Evolutionary conservation across 2,329 filamentous ascomycete genomes (phyloP), one percentile per base, ranked within the genome.

Genomic region (Byssoonygena ceratinophila): DNA sequence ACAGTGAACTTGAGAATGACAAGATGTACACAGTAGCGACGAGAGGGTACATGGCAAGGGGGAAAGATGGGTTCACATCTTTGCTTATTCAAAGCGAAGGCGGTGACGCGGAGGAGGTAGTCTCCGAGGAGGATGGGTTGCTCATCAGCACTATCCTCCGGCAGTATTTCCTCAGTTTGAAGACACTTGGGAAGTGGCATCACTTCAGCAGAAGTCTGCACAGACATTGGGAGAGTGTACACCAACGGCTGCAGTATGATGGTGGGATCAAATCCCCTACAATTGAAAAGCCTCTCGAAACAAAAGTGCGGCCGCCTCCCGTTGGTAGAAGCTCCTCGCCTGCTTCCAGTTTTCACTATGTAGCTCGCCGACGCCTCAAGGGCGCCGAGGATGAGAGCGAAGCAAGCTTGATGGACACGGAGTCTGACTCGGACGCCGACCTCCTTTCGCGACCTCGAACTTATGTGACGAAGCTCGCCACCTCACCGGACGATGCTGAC

Each of bases 101-200:
- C 23, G 88, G 88, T 14, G 71, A 77, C 2, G 85, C 83, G 1
- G 82, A 88, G 59, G 86, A 90, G 63, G 71, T 95, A 14, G 83
- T 95, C 4, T 82, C 81, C 27, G 88, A 94, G 62, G 89, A 96
- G 64, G 90, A 86, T 59, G 90, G 89, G 2, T 82, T 94, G 14
- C 75, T 95, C 52, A 87, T 95, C 60, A 89, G 85, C 46, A 87
- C 85, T 63, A 83, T 96, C 66, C 75, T 96, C 18, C 81, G 89
- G 11, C 89, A 95, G 65, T 95, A 94, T 68, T 95, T 95, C 68
- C 84, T 94, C 77, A 85, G 83, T 5, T 75, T 94, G 40, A 86
- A 87, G 52, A 84, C 90, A 0, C 71, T 94, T 23, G 86, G 87
- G 16, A 80, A 81, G 61, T 95, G 89, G 89, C 81, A 79, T 55